A percentile compares a stretch with the other conserved stretches of the same genome.
Evolutionary conservation across 345 rosid species (phyloP).

Genomic region (Corymbia maculata): DNA sequence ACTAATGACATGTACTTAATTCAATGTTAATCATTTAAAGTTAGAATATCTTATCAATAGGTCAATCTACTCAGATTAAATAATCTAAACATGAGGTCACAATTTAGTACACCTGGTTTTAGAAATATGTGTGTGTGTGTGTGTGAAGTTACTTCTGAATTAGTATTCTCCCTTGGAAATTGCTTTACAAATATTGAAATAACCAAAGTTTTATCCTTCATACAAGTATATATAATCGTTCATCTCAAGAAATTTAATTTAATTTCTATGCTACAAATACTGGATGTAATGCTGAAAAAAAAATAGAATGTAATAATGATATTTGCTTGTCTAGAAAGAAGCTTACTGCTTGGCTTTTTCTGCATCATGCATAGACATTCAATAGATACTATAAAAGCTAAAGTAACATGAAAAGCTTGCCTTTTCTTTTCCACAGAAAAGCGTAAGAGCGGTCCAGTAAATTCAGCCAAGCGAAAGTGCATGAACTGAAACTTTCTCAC

Average conservation of each 20-base stretch:
- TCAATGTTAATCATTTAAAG: not conserved
- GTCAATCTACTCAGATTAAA: not conserved
- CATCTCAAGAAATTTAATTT: not conserved
- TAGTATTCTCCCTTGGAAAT: not conserved
- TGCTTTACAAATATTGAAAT: not conserved
- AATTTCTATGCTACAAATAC: not conserved
- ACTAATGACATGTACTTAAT: not conserved
- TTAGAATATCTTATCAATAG: too few relatives aligned
- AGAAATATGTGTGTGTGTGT: too few relatives aligned
- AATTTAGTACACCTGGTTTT: too few relatives aligned
- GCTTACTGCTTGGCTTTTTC: not conserved
- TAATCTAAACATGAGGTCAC: not conserved
- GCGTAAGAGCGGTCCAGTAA: not conserved
- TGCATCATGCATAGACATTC: not conserved
- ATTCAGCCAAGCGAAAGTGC: not conserved
- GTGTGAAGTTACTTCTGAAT: too few relatives aligned
- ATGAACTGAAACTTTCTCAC: not conserved
- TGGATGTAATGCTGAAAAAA: not conserved
- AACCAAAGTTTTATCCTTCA: not conserved
- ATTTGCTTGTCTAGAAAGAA: not conserved
- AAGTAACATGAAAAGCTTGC: not conserved
- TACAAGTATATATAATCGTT: not conserved
- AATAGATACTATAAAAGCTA: not conserved
- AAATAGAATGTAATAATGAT: not conserved
- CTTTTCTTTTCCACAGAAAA: not conserved